Conservation (phyloP, 1,284 basidiomycete genomes). For the Cryptococcus sp. region DNA sequence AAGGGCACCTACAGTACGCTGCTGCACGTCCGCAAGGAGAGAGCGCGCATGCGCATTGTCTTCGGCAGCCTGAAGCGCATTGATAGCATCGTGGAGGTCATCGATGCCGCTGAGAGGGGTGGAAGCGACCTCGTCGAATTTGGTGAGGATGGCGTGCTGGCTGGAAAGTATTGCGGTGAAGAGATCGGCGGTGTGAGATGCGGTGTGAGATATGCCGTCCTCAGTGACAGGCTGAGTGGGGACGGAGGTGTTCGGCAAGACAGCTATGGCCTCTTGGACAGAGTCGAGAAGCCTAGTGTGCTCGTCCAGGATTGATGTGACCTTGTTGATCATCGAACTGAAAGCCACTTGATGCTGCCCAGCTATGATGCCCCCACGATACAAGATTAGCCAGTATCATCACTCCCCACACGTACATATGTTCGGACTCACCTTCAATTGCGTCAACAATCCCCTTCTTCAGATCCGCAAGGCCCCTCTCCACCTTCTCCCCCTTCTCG, state of each 20-base stretch:
- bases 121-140: slow-evolving; percentile 17
- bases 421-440: not conserved
- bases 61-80: slow-evolving; percentile 5
- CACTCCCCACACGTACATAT: not conserved
- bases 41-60: slow-evolving; percentile 5
- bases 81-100: slow-evolving; percentile 5
- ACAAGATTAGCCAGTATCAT: no score
- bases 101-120: not conserved
- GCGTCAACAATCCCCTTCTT: not conserved
- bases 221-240: not conserved
- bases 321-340: not conserved
- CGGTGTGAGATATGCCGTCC: not conserved
- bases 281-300: slow-evolving; percentile 5
- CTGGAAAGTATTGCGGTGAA: slow-evolving; percentile 17
- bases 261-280: not conserved
- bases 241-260: not conserved
- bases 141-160: slow-evolving; percentile 22
- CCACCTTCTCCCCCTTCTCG: not conserved
- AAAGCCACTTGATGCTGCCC: not conserved
- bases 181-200: slow-evolving; percentile 9
- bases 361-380: not conserved
- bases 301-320: slow-evolving; percentile 7
- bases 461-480: not conserved
- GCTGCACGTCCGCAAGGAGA: not conserved
- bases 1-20: not conserved